Conservation (phyloP, 2,329 filamentous ascomycete species). For the Pseudopyricularia javanii region DNA sequence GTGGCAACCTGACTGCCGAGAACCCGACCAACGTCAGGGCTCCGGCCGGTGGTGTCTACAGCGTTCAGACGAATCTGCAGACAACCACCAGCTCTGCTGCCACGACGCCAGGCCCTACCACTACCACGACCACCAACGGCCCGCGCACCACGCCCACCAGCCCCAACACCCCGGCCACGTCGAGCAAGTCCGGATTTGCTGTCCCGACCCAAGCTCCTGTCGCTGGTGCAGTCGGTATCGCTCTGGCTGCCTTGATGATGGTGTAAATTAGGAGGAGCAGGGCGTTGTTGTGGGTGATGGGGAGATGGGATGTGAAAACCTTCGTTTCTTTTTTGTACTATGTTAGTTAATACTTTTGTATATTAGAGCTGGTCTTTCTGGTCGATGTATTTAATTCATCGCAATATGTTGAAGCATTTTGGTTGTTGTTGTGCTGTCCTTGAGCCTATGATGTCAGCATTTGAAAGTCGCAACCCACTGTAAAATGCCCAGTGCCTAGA, state of each 20-base stretch:
- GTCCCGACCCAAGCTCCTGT: background rate
- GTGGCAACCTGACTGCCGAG: background rate
- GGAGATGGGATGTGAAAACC: background rate
- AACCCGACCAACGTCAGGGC: background rate
- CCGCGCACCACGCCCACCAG: background rate
- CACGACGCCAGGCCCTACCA: background rate
- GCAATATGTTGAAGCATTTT: too few relatives aligned
- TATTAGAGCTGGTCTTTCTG: too few relatives aligned
- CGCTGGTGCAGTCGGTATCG: background rate
- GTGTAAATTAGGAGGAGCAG: background rate
- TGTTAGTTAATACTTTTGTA: too few relatives aligned
- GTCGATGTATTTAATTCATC: too few relatives aligned
- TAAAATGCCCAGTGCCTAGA: too few relatives aligned
- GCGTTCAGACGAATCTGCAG: background rate
- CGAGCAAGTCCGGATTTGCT: background rate
- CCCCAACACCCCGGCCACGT: background rate
- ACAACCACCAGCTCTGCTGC: background rate
- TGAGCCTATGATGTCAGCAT: too few relatives aligned
- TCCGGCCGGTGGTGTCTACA: constrained; percentile 1
- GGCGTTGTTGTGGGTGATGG: background rate
- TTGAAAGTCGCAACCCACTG: too few relatives aligned
- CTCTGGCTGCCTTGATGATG: constrained; percentile 1
- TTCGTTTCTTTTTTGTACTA: background rate
- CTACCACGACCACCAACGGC: too few relatives aligned
- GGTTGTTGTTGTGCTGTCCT: too few relatives aligned